Base-by-base conservation (phyloP, 164 flowering plant genomes). In the Magnolia sinica region DNA sequence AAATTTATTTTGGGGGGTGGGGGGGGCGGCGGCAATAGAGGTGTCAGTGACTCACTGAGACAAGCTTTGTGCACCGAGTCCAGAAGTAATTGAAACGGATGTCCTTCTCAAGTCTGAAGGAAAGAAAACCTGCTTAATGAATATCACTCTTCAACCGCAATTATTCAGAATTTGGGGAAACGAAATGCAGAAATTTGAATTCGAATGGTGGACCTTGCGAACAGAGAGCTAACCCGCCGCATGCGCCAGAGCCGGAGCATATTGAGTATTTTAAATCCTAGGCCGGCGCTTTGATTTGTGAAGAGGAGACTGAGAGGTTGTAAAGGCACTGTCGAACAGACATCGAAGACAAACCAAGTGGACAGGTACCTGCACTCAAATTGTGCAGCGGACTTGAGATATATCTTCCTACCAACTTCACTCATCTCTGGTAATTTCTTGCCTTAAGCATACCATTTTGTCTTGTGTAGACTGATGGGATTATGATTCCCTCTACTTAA, bases 161-260 rank as follows among this genome's bases (percentile, higher is more conserved):
- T 50, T 74, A 70, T 76, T 72, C 49, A 67, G 72, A 82, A 79
- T 61, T 77, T 76, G 59, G 70, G 76, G 78, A 77, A 82, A 73
- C 10, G 24, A 64, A 29, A 74, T 61, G 63, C 71, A 78, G 31
- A 69, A 69, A 66, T 4, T 51, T 16, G 75, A 79, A 70, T 73
- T 72, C 68, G 58, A 58, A 75, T 73, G 68, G 19, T 77, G 27
- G 65, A 96, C 99, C 99, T 91, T 85, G 97, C 95, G 70, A 96
- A 96, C 65, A 96, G 89, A 77, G 95, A 84, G 87, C 99, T 92
- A 83, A 96, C 99, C 78, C 98, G 87, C 79, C 98, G 82, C 59
- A 96, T 92, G 55, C 99, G 96, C 99, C 99, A 96, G n/a, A 96
- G 90, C 74, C 99, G 85, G 74, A 96, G 97, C 96, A 96, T 91